Percentiles rank a stretch among this genome's conserved stretches.
Evolutionary conservation across 306 rosid species (phyloP).

Genomic region (Castanospermum australe): DNA sequence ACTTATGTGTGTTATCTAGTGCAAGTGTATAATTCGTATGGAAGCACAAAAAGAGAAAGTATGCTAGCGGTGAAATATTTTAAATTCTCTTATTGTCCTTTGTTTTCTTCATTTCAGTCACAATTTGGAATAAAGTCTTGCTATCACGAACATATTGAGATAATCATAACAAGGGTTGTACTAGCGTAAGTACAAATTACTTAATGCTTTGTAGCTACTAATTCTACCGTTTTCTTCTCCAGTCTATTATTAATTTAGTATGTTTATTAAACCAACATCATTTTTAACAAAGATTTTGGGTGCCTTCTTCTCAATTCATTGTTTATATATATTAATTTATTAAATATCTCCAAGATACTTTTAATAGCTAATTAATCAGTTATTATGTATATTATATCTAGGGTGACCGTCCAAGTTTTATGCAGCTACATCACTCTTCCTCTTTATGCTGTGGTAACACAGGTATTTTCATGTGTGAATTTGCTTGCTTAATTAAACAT

Average conservation of each 20-base stretch:
- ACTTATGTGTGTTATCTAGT: neutral
- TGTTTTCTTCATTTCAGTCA: slow-evolving; percentile 21
- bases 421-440: slow-evolving; percentile 69
- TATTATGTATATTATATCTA: neutral
- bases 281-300: no score
- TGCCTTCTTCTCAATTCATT: no score
- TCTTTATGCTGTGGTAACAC: slow-evolving; percentile 68
- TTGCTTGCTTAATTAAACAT: neutral
- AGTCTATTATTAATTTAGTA: no score
- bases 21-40: no score
- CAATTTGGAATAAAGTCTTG: slow-evolving; percentile 58
- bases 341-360: no score
- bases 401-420: slow-evolving; percentile 59
- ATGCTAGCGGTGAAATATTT: no score
- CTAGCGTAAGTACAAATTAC: slow-evolving; percentile 44
- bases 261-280: no score
- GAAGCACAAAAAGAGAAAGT: neutral
- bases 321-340: no score
- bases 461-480: slow-evolving; percentile 29
- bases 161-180: slow-evolving; percentile 42
- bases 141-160: slow-evolving; percentile 43
- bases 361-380: neutral
- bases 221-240: neutral
- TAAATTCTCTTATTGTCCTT: neutral
- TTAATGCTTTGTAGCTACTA: neutral